Conservation (phyloP, 495 filamentous ascomycete species). For the Aspergillus incahuasiensis region DNA sequence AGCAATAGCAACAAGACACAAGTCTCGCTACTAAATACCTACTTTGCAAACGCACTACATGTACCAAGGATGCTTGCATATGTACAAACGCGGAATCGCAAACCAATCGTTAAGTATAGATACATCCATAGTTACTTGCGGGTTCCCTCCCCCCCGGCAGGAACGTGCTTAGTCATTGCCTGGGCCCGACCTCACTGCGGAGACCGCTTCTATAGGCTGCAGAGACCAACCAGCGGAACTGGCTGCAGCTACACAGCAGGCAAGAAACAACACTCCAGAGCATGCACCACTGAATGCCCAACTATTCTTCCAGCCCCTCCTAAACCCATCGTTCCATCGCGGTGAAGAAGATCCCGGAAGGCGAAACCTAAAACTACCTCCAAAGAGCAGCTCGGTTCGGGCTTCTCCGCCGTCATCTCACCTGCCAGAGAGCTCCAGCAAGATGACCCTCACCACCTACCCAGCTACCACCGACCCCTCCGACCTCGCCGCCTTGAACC, state of each 20-base stretch:
- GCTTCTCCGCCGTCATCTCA: neutral
- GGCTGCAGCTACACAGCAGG: neutral
- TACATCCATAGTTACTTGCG: too few relatives aligned
- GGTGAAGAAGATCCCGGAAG: neutral
- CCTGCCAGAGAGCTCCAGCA: neutral
- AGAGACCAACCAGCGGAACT: neutral
- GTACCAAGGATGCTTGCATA: neutral
- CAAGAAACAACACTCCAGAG: neutral
- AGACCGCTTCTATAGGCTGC: constrained; percentile 4
- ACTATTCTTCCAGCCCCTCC: constrained; percentile 4
- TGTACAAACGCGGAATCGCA: neutral
- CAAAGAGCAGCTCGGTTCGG: neutral
- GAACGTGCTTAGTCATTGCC: constrained; percentile 14
- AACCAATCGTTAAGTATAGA: constrained; percentile 3
- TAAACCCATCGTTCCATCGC: neutral
- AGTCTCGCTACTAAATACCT: neutral
- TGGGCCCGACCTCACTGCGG: neutral
- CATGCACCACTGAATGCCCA: constrained; percentile 9
- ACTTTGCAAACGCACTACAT: neutral
- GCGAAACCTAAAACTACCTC: neutral
- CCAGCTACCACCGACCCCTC: constrained; percentile 23
- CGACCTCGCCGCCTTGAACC: constrained; percentile 50
- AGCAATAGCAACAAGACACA: neutral
- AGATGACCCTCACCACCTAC: constrained; percentile 34
- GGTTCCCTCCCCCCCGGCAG: too few relatives aligned